Evolutionary conservation across 108 stramenopile species (phyloP).

Genomic region (Epipyxis sp.): DNA sequence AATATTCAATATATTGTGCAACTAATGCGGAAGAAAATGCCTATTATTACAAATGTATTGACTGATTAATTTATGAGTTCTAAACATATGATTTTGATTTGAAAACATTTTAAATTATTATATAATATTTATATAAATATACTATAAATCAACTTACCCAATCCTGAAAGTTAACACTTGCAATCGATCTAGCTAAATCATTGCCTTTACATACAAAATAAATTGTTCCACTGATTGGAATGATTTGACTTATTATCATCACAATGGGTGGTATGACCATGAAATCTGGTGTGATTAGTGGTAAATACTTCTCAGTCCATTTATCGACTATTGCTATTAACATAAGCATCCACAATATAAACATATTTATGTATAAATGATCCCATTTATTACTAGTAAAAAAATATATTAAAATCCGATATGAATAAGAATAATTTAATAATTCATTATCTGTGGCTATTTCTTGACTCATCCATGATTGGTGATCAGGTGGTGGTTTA

Average conservation of each 20-base stretch:
- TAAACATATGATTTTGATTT: neutral
- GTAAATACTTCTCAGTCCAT: neutral
- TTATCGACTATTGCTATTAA: neutral
- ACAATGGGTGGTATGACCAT: neutral
- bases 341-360: neutral
- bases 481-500: neutral
- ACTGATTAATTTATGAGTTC: neutral
- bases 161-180: neutral
- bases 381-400: neutral
- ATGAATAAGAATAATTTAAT: neutral
- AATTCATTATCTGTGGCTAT: neutral
- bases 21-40: neutral
- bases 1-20: constrained; percentile 28
- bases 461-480: constrained; percentile 1
- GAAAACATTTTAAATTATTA: neutral
- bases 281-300: neutral
- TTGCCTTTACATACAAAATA: neutral
- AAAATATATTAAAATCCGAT: neutral
- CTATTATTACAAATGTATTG: neutral
- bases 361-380: constrained; percentile 4
- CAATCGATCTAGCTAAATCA: neutral
- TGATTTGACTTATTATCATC: neutral
- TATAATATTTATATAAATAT: neutral
- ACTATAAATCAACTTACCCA: neutral
- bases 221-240: neutral